Conservation (phyloP, 371 early-diverging fungal genomes). For the Circinella minor region DNA sequence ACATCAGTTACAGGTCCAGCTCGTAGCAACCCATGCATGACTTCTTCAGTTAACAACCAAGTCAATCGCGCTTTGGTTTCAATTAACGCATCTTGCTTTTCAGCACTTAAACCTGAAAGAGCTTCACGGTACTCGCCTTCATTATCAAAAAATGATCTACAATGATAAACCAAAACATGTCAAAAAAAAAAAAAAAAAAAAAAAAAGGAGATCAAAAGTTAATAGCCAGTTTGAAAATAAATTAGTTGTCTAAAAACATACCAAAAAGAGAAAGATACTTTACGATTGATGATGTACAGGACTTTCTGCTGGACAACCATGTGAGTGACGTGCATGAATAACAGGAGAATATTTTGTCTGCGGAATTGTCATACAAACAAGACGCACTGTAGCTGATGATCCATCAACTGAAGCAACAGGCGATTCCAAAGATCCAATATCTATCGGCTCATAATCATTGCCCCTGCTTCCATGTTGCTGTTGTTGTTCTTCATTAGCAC, state of each 20-base stretch:
- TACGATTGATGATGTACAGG: conserved; percentile 36
- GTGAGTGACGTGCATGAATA: conserved; percentile 28
- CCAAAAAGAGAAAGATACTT: conserved; percentile 4
- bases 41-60: conserved; percentile 76
- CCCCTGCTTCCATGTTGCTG: too few species aligned
- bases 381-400: conserved; percentile 67
- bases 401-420: conserved; percentile 77
- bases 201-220: neutral
- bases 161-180: neutral
- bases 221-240: neutral
- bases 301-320: conserved; percentile 36
- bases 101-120: conserved; percentile 48
- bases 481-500: too few species aligned
- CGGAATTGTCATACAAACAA: conserved; percentile 71
- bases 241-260: too few species aligned
- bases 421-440: conserved; percentile 65
- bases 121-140: conserved; percentile 37
- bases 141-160: conserved; percentile 36
- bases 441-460: conserved; percentile 62
- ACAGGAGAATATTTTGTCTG: conserved; percentile 44
- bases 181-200: neutral
- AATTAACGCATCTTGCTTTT: conserved; percentile 64
- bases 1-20: conserved; percentile 58
- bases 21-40: conserved; percentile 73
- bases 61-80: conserved; percentile 66